Base-by-base conservation (phyloP, 2,329 filamentous ascomycete genomes). In the Aspergillus fructus region DNA sequence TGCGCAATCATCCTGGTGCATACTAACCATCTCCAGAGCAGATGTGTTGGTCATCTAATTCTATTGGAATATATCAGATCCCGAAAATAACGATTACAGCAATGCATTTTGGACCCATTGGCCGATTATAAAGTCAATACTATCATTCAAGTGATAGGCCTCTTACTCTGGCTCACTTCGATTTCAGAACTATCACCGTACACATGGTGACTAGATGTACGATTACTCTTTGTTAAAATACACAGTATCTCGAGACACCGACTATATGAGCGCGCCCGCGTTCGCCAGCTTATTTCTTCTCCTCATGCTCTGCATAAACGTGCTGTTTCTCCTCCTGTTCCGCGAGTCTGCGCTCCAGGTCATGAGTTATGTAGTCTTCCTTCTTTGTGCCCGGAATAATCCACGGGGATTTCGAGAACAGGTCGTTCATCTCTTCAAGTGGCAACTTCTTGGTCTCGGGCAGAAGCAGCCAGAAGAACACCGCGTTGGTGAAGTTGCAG, bases 401-500 rank as follows among this genome's bases (percentile, higher is more conserved):
- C 71, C 82, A 79, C 8, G 86, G 86, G 0, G 86, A 84, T 65
- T 87, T 78, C n/a, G 80, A 83, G 70, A 89, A 88, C 45, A 88
- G 76, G 56, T 83, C 81, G 62, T 86, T 84, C 86, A 88, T 88
- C 73, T 88, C 86, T 66, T 89, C 87, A 1, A 89, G 78, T 0
- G 86, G 73, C 15, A 85, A 76, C 62, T 81, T 83, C 53, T 81
- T 81, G 0, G 87, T 90, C 74, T 89, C 87, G 0, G 87, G 87
- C 41, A 89, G 77, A 49, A 89, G 72, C 2, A 81, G 77, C 79
- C 85, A 90, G 78, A 90, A 90, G 76, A 86, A 88, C 30, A 87
- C 27, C 0, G 85, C 85, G 62, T 88, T 88, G 24, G 85, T 87
- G 65, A 88, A 84, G 69, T 90, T 90, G 71, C 87, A 88, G 33